Percentiles rank a stretch among this genome's conserved stretches.
phyloP scores from a whole-genome alignment of 306 rosid species.

The Prunus persica region DNA sequence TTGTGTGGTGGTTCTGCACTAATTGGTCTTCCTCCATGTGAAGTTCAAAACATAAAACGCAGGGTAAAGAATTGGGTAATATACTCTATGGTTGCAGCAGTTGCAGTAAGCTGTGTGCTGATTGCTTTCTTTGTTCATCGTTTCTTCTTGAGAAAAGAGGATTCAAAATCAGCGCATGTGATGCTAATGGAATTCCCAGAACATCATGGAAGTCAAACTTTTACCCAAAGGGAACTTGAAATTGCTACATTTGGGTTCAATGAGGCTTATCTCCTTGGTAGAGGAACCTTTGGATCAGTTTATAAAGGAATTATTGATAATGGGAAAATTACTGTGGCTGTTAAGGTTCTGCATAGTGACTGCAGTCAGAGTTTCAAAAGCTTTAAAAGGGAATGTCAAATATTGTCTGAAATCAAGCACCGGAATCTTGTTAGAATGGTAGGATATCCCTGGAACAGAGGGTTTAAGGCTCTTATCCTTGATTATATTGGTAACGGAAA shows the following conservation, averaged over 20 bases:
- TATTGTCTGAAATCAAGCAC: conserved; percentile 24
- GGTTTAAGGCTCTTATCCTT: conserved; percentile 32
- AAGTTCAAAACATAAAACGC: conserved; percentile 9
- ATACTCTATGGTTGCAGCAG: background rate
- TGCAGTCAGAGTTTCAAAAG: conserved; percentile 9
- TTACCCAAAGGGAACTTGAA: conserved; percentile 27
- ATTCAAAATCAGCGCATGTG: background rate
- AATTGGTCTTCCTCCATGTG: conserved; percentile 15
- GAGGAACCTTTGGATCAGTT: conserved; percentile 29
- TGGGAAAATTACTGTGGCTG: conserved; percentile 15
- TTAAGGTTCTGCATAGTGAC: conserved; percentile 24
- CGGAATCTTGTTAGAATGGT: conserved; percentile 26
- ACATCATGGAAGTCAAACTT: conserved; percentile 4
- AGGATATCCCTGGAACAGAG: conserved; percentile 19
- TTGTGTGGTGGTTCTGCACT: conserved; percentile 27
- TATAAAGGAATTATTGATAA: conserved; percentile 21
- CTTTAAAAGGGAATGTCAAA: conserved; percentile 20
- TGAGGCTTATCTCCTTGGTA: conserved; percentile 26
- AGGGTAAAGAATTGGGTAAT: background rate
- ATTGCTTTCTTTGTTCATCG: conserved; percentile 1
- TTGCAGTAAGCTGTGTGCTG: background rate
- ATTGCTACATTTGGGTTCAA: conserved; percentile 23
- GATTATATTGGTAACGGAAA: conserved; percentile 19
- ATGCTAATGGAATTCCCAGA: background rate
- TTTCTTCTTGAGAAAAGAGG: conserved; percentile 7